These are phyloP conservation scores for Amaranthus tricolor DNA, from an alignment of 179 eudicot species.

Conservation along the genomic window DNA sequence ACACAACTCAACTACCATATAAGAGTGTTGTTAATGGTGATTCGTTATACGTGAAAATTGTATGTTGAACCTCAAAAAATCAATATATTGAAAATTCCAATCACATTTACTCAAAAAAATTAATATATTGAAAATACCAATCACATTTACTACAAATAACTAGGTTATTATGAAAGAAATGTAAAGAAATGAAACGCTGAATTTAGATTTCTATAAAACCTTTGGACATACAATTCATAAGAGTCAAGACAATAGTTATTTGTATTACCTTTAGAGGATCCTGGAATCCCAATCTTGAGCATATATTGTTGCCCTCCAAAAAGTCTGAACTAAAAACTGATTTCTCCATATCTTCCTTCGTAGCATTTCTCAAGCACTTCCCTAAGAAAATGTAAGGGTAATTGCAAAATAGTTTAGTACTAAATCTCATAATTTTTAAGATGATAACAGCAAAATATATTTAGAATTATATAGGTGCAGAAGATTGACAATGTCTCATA, in stretches of 20 bases:
- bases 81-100: too few relatives aligned
- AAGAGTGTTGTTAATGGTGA: too few relatives aligned
- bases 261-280: conserved; percentile 42
- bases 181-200: not conserved
- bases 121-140: too few relatives aligned
- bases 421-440: not conserved
- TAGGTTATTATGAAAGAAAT: not conserved
- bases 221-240: too few relatives aligned
- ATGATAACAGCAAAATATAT: not conserved
- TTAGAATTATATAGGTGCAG: not conserved
- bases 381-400: conserved; percentile 40
- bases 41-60: too few relatives aligned
- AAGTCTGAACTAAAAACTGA: conserved; percentile 20
- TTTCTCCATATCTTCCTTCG: conserved; percentile 27
- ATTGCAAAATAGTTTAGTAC: not conserved
- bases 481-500: conserved; percentile 2
- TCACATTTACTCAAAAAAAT: not conserved
- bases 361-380: conserved; percentile 34
- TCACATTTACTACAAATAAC: not conserved
- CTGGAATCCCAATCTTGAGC: conserved; percentile 32
- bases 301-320: conserved; percentile 9
- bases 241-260: not conserved
- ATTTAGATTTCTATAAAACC: not conserved
- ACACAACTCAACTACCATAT: too few relatives aligned
- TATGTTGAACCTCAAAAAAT: too few relatives aligned